Evolutionary conservation across 2,329 filamentous ascomycete species (phyloP).

Genomic region (Sordariomycetes sp.): DNA sequence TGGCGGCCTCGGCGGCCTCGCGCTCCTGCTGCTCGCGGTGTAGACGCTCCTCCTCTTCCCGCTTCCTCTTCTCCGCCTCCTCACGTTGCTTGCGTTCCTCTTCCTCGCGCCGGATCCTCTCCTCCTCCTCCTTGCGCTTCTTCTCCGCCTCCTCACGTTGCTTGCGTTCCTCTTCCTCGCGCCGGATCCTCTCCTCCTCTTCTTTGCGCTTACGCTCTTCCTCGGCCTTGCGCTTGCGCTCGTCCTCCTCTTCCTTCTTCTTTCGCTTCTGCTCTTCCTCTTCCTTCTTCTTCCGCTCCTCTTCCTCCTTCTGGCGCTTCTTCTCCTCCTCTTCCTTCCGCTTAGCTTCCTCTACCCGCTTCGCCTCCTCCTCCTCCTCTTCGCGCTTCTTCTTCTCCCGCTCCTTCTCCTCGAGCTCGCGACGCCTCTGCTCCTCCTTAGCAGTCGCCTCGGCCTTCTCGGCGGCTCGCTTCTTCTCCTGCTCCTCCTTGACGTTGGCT

Average conservation of each 20-base stretch:
- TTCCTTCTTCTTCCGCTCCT: slow-evolving; percentile 17
- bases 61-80: slow-evolving; percentile 22
- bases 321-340: slow-evolving; percentile 19
- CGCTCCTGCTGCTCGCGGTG: slow-evolving; percentile 29
- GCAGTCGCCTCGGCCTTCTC: slow-evolving; percentile 20
- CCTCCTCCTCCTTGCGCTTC: slow-evolving; percentile 22
- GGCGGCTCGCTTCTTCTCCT: slow-evolving; percentile 17
- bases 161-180: slow-evolving; percentile 18
- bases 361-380: slow-evolving; percentile 8
- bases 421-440: slow-evolving; percentile 22
- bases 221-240: slow-evolving; percentile 10
- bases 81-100: slow-evolving; percentile 15
- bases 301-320: slow-evolving; percentile 16
- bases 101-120: slow-evolving; percentile 23
- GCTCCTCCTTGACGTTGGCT: slow-evolving; percentile 22
- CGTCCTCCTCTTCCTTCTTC: slow-evolving; percentile 10
- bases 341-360: slow-evolving; percentile 17
- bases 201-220: slow-evolving; percentile 12
- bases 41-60: slow-evolving; percentile 31
- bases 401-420: slow-evolving; percentile 11
- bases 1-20: slow-evolving; percentile 31
- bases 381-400: slow-evolving; percentile 6
- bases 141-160: slow-evolving; percentile 13
- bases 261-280: slow-evolving; percentile 19
- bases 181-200: slow-evolving; percentile 12